Percentiles rank a stretch among this genome's conserved stretches.
Evolutionary conservation across 148 eudicot genomes (phyloP).

Genomic region (Spergularia marina): DNA sequence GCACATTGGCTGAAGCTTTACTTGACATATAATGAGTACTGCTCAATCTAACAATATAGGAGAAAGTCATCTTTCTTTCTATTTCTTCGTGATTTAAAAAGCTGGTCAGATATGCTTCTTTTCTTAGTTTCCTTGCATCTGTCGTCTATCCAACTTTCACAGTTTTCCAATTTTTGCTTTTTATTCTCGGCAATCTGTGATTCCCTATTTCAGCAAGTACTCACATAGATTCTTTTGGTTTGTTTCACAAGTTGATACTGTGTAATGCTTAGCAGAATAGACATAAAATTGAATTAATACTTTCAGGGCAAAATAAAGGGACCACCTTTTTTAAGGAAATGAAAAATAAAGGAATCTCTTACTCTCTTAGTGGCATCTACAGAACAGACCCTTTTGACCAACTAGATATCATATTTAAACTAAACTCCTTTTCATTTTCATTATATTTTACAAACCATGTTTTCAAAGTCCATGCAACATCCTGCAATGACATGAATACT

Average conservation of each 20-base stretch:
- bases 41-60: neutral
- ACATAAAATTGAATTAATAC: neutral
- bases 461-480: slow-evolving; percentile 4
- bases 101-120: too few relatives aligned
- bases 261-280: too few relatives aligned
- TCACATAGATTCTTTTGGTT: too few relatives aligned
- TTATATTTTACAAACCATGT: neutral
- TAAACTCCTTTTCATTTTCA: neutral
- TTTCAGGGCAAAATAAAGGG: neutral
- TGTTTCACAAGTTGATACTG: too few relatives aligned
- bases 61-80: neutral
- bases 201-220: too few relatives aligned
- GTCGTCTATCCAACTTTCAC: too few relatives aligned
- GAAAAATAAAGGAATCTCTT: neutral
- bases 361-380: neutral
- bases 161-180: too few relatives aligned
- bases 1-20: neutral
- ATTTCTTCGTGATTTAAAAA: neutral
- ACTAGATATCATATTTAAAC: neutral
- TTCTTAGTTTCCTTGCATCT: too few relatives aligned
- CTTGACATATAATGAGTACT: neutral
- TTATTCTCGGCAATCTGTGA: too few relatives aligned
- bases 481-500: neutral
- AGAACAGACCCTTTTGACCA: neutral
- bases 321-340: too few relatives aligned